Conservation (phyloP, 1,284 basidiomycete species). For the Schizophyllum commune region DNA sequence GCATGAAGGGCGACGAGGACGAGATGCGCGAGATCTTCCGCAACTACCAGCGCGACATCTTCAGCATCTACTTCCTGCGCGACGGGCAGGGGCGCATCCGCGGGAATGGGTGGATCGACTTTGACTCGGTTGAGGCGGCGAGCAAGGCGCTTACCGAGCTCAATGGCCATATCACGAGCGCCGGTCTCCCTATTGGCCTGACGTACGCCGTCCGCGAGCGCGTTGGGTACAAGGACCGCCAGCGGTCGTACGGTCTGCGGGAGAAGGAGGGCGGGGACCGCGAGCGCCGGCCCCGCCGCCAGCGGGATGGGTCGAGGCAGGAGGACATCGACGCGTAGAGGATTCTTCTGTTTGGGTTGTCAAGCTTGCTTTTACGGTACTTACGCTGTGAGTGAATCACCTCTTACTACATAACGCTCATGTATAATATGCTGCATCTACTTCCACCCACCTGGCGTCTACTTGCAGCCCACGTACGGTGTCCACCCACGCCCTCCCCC, state of each 20-base stretch:
- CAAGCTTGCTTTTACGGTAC: background rate
- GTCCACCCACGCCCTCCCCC: too few species aligned
- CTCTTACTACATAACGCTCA: background rate
- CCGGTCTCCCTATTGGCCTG: background rate
- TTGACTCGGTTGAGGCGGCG: background rate
- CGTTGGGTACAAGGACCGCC: background rate
- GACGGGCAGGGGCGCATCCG: background rate
- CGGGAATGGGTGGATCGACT: background rate
- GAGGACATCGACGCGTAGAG: too few species aligned
- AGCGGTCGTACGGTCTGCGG: background rate
- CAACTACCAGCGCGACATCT: background rate
- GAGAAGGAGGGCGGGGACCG: background rate
- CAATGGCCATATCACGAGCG: background rate
- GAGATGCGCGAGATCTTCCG: background rate
- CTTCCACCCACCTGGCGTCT: too few species aligned
- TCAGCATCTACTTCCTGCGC: background rate
- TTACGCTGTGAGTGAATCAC: background rate
- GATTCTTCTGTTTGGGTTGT: too few species aligned
- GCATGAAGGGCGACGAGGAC: background rate
- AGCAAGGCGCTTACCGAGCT: background rate
- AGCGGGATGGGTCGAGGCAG: too few species aligned
- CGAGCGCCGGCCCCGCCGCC: too few species aligned
- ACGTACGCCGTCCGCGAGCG: background rate
- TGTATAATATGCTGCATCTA: background rate
- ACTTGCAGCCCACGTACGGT: too few species aligned